Percentiles rank a stretch among this genome's conserved stretches.
phyloP scores from a whole-genome alignment of 345 rosid species.

The Pugionium cornutum region DNA sequence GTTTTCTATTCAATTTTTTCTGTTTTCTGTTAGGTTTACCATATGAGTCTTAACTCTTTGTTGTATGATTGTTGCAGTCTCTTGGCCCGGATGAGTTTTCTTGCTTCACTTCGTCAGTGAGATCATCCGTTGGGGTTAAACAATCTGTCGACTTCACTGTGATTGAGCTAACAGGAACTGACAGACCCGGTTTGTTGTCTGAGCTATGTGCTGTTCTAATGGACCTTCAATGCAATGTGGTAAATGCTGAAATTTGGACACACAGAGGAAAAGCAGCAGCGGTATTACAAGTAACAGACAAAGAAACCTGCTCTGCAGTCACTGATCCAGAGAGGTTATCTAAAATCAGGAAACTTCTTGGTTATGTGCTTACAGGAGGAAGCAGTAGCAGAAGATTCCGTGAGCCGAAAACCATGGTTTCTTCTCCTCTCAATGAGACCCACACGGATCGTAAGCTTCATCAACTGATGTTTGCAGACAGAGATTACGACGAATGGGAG shows the following conservation, averaged over 20 bases:
- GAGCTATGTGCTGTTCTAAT: constrained; percentile 82
- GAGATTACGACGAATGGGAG: constrained; percentile 71
- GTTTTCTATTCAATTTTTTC: background rate
- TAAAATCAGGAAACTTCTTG: constrained; percentile 62
- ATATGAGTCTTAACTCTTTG: constrained; percentile 18
- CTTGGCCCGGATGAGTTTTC: constrained; percentile 66
- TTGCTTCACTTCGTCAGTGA: constrained; percentile 57
- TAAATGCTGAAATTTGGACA: constrained; percentile 89
- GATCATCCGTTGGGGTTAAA: constrained; percentile 64
- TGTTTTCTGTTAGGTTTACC: background rate
- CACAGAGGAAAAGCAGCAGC: constrained; percentile 88
- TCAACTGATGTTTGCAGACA: constrained; percentile 91
- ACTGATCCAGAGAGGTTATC: constrained; percentile 65
- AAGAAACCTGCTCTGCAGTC: constrained; percentile 62
- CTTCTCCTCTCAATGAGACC: constrained; percentile 49
- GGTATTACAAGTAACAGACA: constrained; percentile 78
- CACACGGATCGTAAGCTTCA: constrained; percentile 85
- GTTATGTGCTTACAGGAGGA: constrained; percentile 70
- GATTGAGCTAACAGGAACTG: constrained; percentile 83
- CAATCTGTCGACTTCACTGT: constrained; percentile 66
- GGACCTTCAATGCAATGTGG: constrained; percentile 75
- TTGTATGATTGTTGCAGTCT: constrained; percentile 49
- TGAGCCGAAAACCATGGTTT: constrained; percentile 64
- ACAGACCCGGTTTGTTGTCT: constrained; percentile 84
- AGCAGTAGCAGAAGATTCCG: constrained; percentile 53